A percentile compares a stretch with the other conserved stretches of the same genome.
Evolutionary conservation across 768 basidiomycete species (phyloP).

Genomic region (Trametes sanguinea): DNA sequence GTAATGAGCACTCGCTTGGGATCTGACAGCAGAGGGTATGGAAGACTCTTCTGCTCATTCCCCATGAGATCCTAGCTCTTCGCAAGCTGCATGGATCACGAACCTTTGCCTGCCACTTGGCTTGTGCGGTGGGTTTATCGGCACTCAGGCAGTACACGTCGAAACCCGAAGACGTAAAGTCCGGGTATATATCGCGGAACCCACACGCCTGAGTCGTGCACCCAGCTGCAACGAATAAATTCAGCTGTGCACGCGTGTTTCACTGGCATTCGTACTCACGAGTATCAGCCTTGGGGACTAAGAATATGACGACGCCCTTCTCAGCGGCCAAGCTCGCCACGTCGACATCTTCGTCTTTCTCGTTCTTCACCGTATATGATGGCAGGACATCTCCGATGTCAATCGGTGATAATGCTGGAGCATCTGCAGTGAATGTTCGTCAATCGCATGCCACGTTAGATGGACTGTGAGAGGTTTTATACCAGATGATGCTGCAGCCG

Average conservation of each 20-base stretch:
- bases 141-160: constrained; percentile 84
- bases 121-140: constrained; percentile 72
- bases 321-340: constrained; percentile 63
- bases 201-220: constrained; percentile 94
- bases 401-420: constrained; percentile 38
- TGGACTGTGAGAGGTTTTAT: no score
- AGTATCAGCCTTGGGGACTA: constrained; percentile 85
- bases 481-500: no score
- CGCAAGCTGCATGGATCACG: constrained; percentile 21
- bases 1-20: constrained; percentile 79
- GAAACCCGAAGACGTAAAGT: constrained; percentile 68
- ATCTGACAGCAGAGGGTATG: constrained; percentile 87
- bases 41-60: constrained; percentile 68
- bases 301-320: constrained; percentile 78
- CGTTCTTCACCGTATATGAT: constrained; percentile 75
- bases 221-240: constrained; percentile 53
- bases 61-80: neutral
- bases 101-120: constrained; percentile 87
- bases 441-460: neutral
- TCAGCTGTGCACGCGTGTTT: no score
- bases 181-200: constrained; percentile 81
- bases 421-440: neutral
- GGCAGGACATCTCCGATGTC: constrained; percentile 79
- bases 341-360: constrained; percentile 79
- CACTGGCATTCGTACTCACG: constrained; percentile 48